Evolutionary conservation across 148 eudicot species (phyloP).

Genomic region (Chenopodium quinoa): DNA sequence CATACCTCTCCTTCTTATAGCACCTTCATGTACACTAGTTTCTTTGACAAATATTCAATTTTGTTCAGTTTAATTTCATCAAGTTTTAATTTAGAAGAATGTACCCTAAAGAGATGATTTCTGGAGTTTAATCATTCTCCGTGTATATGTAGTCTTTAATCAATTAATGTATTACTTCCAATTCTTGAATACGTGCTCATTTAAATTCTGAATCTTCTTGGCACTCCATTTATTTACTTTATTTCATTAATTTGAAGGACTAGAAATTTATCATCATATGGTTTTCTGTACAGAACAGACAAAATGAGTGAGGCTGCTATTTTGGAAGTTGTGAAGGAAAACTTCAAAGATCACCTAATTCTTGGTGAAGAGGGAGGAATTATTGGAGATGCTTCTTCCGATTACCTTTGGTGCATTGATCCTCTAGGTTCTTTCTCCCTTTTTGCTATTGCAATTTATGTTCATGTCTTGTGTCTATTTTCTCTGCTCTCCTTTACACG

Average conservation of each 20-base stretch:
- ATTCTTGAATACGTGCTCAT: background rate
- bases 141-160: background rate
- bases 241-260: conserved; percentile 10
- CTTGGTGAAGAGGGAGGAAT: conserved; percentile 99
- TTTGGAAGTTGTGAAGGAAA: conserved; percentile 65
- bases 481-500: background rate
- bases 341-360: conserved; percentile 87
- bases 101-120: background rate
- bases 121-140: too few relatives aligned
- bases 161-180: background rate
- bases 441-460: conserved; percentile 9
- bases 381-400: conserved; percentile 88
- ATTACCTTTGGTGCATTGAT: conserved; percentile 99
- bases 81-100: background rate
- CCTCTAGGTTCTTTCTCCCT: conserved; percentile 66
- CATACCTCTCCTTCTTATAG: background rate
- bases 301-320: conserved; percentile 92
- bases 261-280: conserved; percentile 11
- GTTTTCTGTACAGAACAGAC: conserved; percentile 79
- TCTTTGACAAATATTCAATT: background rate
- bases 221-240: background rate
- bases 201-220: background rate
- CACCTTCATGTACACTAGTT: background rate
- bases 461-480: background rate
- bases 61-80: background rate